Conservation (phyloP, 2,329 filamentous ascomycete species). For the Ceratocystis diversiconidia region DNA sequence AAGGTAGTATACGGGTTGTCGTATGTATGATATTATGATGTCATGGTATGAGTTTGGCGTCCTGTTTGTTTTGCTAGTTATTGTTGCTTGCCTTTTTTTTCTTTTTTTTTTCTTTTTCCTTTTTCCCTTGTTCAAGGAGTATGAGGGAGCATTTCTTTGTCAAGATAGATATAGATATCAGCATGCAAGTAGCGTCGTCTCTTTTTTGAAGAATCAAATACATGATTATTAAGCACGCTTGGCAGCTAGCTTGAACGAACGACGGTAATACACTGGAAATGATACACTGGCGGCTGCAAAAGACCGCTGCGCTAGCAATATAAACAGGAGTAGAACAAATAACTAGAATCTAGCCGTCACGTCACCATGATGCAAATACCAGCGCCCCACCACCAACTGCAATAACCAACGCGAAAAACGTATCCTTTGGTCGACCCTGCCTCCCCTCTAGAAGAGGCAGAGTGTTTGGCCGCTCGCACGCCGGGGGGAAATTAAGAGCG, state of each 20-base stretch:
- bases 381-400: conserved; percentile 8
- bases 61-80: neutral
- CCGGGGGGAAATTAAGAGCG: neutral
- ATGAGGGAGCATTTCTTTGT: neutral
- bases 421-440: neutral
- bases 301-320: neutral
- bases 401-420: conserved; percentile 10
- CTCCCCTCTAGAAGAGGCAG: neutral
- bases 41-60: conserved; percentile 1
- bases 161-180: neutral
- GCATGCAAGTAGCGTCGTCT: neutral
- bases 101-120: too few relatives aligned
- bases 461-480: neutral
- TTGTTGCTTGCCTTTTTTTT: neutral
- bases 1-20: neutral
- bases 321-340: neutral
- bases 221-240: neutral
- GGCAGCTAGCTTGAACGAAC: neutral
- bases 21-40: conserved; percentile 1
- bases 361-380: conserved; percentile 9
- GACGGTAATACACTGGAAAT: neutral
- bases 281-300: neutral
- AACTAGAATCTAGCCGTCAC: neutral
- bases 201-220: neutral
- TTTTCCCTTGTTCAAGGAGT: too few relatives aligned